These are phyloP conservation scores for Paracorniculantispora psalliotae DNA, from an alignment of 2,329 filamentous ascomycete genomes.

Conservation along the genomic window DNA sequence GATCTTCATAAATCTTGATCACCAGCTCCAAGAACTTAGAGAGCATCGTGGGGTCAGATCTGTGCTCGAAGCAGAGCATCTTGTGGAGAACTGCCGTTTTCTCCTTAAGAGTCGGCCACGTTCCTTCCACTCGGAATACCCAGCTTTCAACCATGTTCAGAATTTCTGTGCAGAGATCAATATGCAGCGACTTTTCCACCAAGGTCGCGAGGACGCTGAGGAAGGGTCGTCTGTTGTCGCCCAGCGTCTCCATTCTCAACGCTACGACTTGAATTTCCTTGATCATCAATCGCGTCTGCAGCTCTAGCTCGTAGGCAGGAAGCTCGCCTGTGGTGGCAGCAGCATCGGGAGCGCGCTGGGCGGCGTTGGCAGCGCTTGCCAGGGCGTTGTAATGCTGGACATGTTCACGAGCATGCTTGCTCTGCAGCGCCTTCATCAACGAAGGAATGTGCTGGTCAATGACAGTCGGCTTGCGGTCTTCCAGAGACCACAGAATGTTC, in stretches of 20 bases:
- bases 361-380: conserved; percentile 44
- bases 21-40: conserved; percentile 94
- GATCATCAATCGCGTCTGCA: conserved; percentile 87
- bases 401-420: conserved; percentile 89
- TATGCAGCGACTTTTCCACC: conserved; percentile 90
- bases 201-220: conserved; percentile 90
- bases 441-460: conserved; percentile 85
- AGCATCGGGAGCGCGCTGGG: conserved; percentile 47
- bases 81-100: conserved; percentile 99
- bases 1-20: conserved; percentile 96
- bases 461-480: conserved; percentile 75
- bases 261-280: conserved; percentile 94
- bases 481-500: conserved; percentile 89
- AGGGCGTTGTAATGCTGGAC: conserved; percentile 67
- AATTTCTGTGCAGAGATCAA: conserved; percentile 84
- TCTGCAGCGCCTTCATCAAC: conserved; percentile 89
- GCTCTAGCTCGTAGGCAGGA: conserved; percentile 72
- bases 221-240: conserved; percentile 87
- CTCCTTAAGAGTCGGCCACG: conserved; percentile 95
- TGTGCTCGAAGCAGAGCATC: conserved; percentile 92
- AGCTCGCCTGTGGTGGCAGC: conserved; percentile 51
- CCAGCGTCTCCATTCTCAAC: conserved; percentile 84
- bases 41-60: conserved; percentile 76
- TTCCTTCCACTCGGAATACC: conserved; percentile 93
- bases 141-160: conserved; percentile 89